Base-by-base conservation (phyloP, 768 basidiomycete species). In the Leccinellum albellum region DNA sequence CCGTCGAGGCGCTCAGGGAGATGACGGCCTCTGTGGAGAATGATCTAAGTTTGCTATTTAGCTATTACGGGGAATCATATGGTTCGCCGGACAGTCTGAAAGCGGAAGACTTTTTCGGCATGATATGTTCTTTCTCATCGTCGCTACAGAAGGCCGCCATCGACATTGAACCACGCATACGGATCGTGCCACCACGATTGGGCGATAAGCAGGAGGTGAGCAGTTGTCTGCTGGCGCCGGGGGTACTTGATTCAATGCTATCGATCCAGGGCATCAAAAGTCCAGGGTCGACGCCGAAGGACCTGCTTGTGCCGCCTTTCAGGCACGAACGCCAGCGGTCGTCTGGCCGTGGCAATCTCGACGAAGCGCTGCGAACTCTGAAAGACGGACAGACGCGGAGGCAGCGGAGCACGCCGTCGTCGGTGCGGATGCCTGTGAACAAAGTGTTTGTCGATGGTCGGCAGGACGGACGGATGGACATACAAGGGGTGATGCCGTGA, bases 281-380 rank as follows among this genome's bases (percentile, higher is more conserved):
- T 12, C 48, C 42, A 10, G 58, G 66, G 21, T 61, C 66, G n/a
- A 47, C 67, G 20, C 61, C 69, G 5, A 57, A 64, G 8, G 70
- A 71, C 32, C 58, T 65, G 4, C 66, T 76, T 8, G 70, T 58
- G 14, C 79, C 80, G 1, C 77, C 80, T 53, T 73, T 77, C 5
- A 70, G 74, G 26, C 75, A 78, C 48, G 69, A 70, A 28, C 80
- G 78, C 42, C 74, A 73, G 50, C 75, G 74, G 32, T 87, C 90
- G 2, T 67, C 90, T 58, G 85, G 86, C 7, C 82, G 87, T 35
- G 94, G 94, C 10, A 88, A 88, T 54, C 73, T 96, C 31, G 93
- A 98, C 61, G 82, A 89, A 64, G 89, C 89, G 2, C 88, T 98
- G 40, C 85, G 89, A 17, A 92, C 86, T 59, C 82, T 94, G 76